Conservation (phyloP, 257 asterid species). For the Solanum sitiens region DNA sequence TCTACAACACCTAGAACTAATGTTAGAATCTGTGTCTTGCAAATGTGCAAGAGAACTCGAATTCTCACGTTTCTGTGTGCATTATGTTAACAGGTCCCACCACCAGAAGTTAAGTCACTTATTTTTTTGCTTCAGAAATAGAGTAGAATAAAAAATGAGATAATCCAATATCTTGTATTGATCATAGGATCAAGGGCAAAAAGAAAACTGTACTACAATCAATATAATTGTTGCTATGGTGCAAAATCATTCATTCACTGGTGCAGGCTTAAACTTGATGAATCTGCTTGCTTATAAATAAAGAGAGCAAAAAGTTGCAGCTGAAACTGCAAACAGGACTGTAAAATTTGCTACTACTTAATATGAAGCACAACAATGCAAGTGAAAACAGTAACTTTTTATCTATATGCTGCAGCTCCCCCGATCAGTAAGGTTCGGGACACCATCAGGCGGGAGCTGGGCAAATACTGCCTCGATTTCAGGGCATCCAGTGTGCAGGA, state of each 20-base stretch:
- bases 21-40: neutral
- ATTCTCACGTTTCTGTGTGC: neutral
- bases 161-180: neutral
- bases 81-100: too few species aligned
- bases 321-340: slow-evolving; percentile 37
- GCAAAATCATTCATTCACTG: slow-evolving; percentile 48
- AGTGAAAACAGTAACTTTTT: slow-evolving; percentile 33
- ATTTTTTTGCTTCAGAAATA: too few species aligned
- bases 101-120: neutral
- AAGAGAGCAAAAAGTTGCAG: slow-evolving; percentile 15
- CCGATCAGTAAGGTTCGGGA: slow-evolving; percentile 33
- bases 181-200: slow-evolving; percentile 14
- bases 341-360: neutral
- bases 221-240: slow-evolving; percentile 29
- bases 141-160: neutral
- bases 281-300: slow-evolving; percentile 38
- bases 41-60: neutral
- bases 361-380: neutral
- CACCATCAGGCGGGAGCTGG: slow-evolving; percentile 38
- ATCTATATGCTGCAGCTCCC: slow-evolving; percentile 42
- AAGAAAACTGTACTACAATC: slow-evolving; percentile 30
- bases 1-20: neutral
- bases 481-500: slow-evolving; percentile 34
- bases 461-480: slow-evolving; percentile 33
- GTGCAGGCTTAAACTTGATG: slow-evolving; percentile 40